Evolutionary conservation across 495 filamentous ascomycete genomes (phyloP).

Genomic region (Tuber aestivum): DNA sequence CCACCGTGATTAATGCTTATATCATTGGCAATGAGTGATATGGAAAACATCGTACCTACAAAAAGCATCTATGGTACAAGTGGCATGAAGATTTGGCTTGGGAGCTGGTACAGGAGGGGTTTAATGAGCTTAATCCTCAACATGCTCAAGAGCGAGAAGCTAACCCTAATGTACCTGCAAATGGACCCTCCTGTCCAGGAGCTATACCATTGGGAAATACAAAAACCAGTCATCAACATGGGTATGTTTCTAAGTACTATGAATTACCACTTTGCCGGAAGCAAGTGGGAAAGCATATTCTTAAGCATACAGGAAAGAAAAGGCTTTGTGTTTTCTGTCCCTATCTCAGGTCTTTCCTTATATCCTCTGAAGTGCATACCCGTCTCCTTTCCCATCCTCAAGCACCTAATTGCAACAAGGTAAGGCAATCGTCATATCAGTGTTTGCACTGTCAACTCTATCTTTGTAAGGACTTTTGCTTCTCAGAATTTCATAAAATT

Average conservation of each 20-base stretch:
- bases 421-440: not conserved
- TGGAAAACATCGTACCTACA: not conserved
- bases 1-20: constrained; percentile 17
- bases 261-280: not conserved
- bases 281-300: not conserved
- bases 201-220: not conserved
- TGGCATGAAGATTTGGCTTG: not conserved
- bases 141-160: not conserved
- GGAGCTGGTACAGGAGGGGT: not conserved
- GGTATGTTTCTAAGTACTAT: not conserved
- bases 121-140: not conserved
- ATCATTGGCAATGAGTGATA: not conserved
- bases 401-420: not conserved
- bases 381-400: not conserved
- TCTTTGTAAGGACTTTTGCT: not conserved
- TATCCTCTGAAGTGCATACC: not conserved
- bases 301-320: not conserved
- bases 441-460: no score
- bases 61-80: not conserved
- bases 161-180: not conserved
- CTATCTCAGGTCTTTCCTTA: no score
- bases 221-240: not conserved
- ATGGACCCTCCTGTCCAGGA: not conserved
- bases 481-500: not conserved
- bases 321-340: not conserved